phyloP scores from a whole-genome alignment of 345 rosid species.

The Gossypium thurberi region DNA sequence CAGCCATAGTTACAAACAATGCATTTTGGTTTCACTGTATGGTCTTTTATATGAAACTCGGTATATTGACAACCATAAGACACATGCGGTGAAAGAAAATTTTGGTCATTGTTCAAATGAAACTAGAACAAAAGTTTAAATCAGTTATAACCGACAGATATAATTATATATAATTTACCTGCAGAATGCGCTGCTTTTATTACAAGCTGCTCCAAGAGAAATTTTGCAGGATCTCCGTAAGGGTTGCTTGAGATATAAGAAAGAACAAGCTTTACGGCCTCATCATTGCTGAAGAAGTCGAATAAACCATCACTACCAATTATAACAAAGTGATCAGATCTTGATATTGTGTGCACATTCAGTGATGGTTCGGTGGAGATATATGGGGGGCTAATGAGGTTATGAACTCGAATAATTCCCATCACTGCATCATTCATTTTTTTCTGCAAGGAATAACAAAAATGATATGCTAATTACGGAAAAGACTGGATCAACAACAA shows the following conservation, averaged over 20 bases:
- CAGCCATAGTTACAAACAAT: neutral
- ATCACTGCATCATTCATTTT: slow-evolving; percentile 80
- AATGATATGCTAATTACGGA: neutral
- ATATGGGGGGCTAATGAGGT: slow-evolving; percentile 88
- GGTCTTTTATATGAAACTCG: neutral
- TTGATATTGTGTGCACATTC: slow-evolving; percentile 59
- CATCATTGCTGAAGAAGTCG: slow-evolving; percentile 86
- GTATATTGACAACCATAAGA: too few species aligned
- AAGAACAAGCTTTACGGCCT: slow-evolving; percentile 64
- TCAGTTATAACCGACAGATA: neutral
- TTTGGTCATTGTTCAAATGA: neutral
- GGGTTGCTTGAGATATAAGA: slow-evolving; percentile 53
- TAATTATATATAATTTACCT: slow-evolving; percentile 37
- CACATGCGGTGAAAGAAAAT: neutral
- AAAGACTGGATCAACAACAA: neutral
- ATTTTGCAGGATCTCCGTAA: slow-evolving; percentile 88
- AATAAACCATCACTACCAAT: slow-evolving; percentile 90
- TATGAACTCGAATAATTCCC: slow-evolving; percentile 87
- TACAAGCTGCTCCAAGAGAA: slow-evolving; percentile 71
- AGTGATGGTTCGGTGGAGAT: slow-evolving; percentile 75
- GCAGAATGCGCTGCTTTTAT: slow-evolving; percentile 78
- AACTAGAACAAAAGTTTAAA: neutral
- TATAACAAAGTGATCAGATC: slow-evolving; percentile 79
- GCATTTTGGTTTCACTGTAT: neutral
- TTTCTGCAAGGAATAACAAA: slow-evolving; percentile 38